Evolutionary conservation across 2,329 filamentous ascomycete genomes (phyloP), one percentile per base, ranked within the genome.

Genomic region (Setomelanomma holmii): DNA sequence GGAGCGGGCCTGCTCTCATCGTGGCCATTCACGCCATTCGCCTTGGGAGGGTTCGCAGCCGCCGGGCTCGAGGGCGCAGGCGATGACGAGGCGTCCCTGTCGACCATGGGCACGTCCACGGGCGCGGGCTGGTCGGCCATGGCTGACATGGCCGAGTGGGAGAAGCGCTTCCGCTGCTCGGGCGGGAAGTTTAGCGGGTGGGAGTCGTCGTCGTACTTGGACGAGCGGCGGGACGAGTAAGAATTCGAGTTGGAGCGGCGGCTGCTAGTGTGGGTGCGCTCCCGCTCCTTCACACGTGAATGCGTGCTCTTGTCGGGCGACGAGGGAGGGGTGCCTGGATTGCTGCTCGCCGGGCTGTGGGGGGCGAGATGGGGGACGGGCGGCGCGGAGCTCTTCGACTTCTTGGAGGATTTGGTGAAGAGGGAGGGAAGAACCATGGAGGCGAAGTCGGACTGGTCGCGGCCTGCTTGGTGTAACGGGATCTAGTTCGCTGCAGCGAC

Each of bases 161-260:
- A 91, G 51, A 90, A 77, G 57, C 90, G 86, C 75, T 90, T 89
- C 68, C 91, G 85, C 82, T 96, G 88, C 79, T 96, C 92, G 40
- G 92, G 92, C 2, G 89, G 91, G 19, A 96, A 85, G 70, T 97
- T 97, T 45, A 97, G 84, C 34, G 93, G 93, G 75, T 97, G 93
- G 2, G 86, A 89, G 72, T 93, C 85, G 59, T 90, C 86, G 71
- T 90, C 87, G 68, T 73, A 72, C 56, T 65, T 68, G 68, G 75
- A 72, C 58, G 75, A 73, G 55, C 69, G 72, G 62, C 65, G 68
- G 55, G 64, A 68, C 46, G 69, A 71, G 61, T 67, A 67, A 20
- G 68, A 70, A 60, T 67, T 66, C 19, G 71, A 71, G 47, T 52
- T 60, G 41, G 67, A 69, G 56, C 64, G 63, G 41, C 67, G 65